Evolutionary conservation across 352 stramenopile genomes (phyloP), one percentile per base, ranked within the genome.

Genomic region (Pelagophyceae sp.): DNA sequence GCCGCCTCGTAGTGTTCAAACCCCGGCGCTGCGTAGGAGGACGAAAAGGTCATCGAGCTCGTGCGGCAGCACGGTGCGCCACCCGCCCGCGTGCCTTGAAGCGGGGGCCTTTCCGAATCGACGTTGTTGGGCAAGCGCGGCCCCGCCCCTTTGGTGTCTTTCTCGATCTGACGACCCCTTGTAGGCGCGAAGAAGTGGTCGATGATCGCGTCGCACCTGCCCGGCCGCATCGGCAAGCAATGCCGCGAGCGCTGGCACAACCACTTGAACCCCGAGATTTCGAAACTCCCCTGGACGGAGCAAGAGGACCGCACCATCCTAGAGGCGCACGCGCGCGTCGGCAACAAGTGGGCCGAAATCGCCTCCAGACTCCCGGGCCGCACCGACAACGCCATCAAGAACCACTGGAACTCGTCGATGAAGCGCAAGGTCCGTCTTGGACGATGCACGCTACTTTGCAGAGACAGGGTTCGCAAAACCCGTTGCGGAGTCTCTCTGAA

Each of bases 311-410:
- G 88, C 23, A 86, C 94, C 23, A 97, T 98, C 67, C 84, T 98
- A 0, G 85, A 88, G 1, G 89, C 87, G 45, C 93, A 98, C 76
- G 87, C 89, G 54, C 79, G 84, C 17, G 88, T 97, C 19, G 95
- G 95, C 50, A 98, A 98, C 83, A 94, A 94, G 72, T 98, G 95
- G 95, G 95, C 92, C 0, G 90, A 97, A 78, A 98, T 98, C 81
- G 90, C 95, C 27, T 51, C 67, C 35, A 94, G 97, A 79, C 84
- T 94, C 50, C 82, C 67, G 11, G 67, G 67, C 1, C 33, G 88
- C 75, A 92, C 88, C 23, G 88, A 92, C 78, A 92, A 92, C 82
- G 88, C 88, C 11, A 92, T 92, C 75, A 92, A 92, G 78, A 92
- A 92, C 81, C 88, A 92, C 75, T 92, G 87, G 87, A 91, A 92